A percentile compares a stretch with the other conserved stretches of the same genome.
phyloP scores from a whole-genome alignment of 495 filamentous ascomycete species.

The Bathelium albidoporum region DNA sequence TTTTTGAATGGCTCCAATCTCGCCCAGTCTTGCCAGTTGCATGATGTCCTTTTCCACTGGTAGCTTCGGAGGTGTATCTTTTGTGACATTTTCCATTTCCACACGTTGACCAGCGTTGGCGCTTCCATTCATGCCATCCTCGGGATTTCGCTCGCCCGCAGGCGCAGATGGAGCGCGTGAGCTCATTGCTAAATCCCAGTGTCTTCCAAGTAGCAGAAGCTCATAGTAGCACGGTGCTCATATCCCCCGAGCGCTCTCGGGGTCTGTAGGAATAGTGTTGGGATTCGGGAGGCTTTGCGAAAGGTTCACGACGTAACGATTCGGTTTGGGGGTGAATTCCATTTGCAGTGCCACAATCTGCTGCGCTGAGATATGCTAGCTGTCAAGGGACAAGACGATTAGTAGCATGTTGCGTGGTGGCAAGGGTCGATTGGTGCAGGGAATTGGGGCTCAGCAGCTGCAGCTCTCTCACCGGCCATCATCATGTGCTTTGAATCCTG shows the following conservation, averaged over 20 bases:
- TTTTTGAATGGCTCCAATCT: slow-evolving; percentile 76
- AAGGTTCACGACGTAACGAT: neutral
- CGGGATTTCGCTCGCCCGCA: neutral
- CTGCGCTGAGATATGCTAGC: neutral
- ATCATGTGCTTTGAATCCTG: too few relatives aligned
- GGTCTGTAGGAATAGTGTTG: neutral
- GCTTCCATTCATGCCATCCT: neutral
- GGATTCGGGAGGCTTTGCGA: neutral
- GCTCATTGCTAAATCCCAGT: neutral
- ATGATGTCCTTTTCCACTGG: slow-evolving; percentile 79
- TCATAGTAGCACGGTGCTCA: neutral
- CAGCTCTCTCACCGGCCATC: neutral
- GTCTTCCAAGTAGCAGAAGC: neutral
- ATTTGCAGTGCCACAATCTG: neutral
- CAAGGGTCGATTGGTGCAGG: neutral
- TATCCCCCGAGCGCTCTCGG: neutral
- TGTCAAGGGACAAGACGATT: neutral
- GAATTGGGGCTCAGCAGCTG: slow-evolving; percentile 3
- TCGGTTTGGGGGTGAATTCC: neutral
- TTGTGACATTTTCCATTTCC: slow-evolving; percentile 11
- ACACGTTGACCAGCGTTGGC: neutral
- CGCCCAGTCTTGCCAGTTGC: slow-evolving; percentile 84
- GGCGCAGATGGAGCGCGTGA: neutral
- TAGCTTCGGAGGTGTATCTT: slow-evolving; percentile 32
- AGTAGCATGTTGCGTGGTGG: neutral